phyloP scores from a whole-genome alignment of 2,329 filamentous ascomycete genomes.

The Colletotrichum sublineola region DNA sequence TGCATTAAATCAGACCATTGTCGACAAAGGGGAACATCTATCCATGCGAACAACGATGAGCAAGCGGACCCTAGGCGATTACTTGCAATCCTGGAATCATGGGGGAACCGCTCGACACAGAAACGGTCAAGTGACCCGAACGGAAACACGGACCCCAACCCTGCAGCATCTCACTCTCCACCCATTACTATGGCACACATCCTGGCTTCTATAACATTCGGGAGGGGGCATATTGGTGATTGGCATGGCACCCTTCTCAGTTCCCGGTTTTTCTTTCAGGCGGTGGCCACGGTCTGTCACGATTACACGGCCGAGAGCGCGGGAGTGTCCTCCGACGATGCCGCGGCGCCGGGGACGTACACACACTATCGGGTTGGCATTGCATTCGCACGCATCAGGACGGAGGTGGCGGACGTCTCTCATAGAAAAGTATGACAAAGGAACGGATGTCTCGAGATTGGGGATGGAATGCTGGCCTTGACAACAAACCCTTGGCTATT shows the following conservation, averaged over 20 bases:
- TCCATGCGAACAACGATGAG: background rate
- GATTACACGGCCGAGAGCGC: slow-evolving; percentile 3
- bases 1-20: background rate
- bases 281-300: background rate
- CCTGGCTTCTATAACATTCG: background rate
- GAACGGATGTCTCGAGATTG: background rate
- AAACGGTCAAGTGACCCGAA: slow-evolving; percentile 23
- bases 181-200: background rate
- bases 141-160: slow-evolving; percentile 18
- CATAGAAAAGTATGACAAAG: slow-evolving; percentile 5
- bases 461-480: background rate
- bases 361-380: background rate
- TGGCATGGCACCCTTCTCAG: slow-evolving; percentile 6
- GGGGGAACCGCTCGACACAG: background rate
- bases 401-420: slow-evolving; percentile 15
- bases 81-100: background rate
- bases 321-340: slow-evolving; percentile 8
- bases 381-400: background rate
- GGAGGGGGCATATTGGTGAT: background rate
- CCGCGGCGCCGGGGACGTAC: slow-evolving; percentile 13
- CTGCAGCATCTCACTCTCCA: background rate
- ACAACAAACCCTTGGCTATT: slow-evolving; percentile 2
- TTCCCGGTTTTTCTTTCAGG: background rate
- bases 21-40: background rate
- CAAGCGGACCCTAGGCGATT: background rate